Conservation (phyloP, 768 basidiomycete species). For the Amyloporia xantha region DNA sequence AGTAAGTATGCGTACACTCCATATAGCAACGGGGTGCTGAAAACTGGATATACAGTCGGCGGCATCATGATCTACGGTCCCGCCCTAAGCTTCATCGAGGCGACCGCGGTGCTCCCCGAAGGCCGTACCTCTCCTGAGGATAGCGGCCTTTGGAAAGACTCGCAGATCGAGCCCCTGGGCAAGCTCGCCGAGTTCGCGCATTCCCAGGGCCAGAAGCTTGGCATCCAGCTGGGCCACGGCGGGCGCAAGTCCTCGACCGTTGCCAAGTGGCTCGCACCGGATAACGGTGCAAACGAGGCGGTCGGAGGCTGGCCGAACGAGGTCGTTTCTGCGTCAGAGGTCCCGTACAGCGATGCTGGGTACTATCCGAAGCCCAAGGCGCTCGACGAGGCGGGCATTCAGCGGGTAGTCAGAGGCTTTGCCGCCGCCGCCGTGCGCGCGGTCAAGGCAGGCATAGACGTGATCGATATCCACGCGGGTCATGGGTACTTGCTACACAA, state of each 20-base stretch:
- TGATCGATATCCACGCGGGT: slow-evolving; percentile 17
- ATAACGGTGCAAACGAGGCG: slow-evolving; percentile 29
- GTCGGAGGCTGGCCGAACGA: slow-evolving; percentile 31
- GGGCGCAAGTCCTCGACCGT: slow-evolving; percentile 62
- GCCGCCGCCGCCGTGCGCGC: slow-evolving; percentile 35
- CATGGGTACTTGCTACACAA: slow-evolving; percentile 18
- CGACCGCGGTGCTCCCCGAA: slow-evolving; percentile 51
- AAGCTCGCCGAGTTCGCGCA: slow-evolving; percentile 63
- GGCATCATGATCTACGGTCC: slow-evolving; percentile 45
- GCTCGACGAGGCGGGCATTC: slow-evolving; percentile 2
- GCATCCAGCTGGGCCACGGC: slow-evolving; percentile 68
- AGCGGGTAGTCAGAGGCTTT: neutral
- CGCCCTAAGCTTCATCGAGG: slow-evolving; percentile 57
- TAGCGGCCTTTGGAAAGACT: slow-evolving; percentile 54
- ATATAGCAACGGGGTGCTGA: neutral
- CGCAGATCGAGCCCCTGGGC: slow-evolving; percentile 39
- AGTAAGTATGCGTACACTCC: slow-evolving; percentile 9
- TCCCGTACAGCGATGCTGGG: slow-evolving; percentile 35
- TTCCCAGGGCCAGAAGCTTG: slow-evolving; percentile 59
- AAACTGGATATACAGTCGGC: slow-evolving; percentile 31
- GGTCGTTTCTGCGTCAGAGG: slow-evolving; percentile 43
- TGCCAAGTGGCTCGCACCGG: slow-evolving; percentile 53
- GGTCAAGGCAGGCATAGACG: slow-evolving; percentile 42
- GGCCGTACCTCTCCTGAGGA: slow-evolving; percentile 54
- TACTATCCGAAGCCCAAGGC: slow-evolving; percentile 25